Percentiles rank a stretch among this genome's conserved stretches.
These are phyloP conservation scores for Hevea brasiliensis DNA, from an alignment of 345 rosid species.

Conservation along the genomic window DNA sequence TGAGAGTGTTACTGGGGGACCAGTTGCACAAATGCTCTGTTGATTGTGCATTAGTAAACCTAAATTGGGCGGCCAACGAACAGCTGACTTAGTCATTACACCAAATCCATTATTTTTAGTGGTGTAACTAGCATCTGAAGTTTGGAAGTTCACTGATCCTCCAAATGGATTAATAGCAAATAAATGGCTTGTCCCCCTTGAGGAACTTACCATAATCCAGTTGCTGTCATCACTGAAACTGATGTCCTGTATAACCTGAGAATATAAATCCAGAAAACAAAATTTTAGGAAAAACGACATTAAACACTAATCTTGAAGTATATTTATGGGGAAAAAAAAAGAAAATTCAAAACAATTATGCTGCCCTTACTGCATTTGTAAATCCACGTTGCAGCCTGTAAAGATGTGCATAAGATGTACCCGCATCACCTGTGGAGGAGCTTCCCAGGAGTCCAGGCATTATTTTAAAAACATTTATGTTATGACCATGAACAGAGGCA, in stretches of 20 bases:
- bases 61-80: conserved; percentile 39
- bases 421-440: conserved; percentile 41
- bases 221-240: conserved; percentile 83
- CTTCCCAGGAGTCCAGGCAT: conserved; percentile 54
- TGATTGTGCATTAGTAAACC: conserved; percentile 36
- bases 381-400: conserved; percentile 93
- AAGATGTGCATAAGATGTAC: conserved; percentile 61
- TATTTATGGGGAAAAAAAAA: too few species aligned
- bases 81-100: conserved; percentile 35
- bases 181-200: conserved; percentile 91
- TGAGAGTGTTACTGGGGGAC: conserved; percentile 66
- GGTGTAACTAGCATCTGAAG: conserved; percentile 33
- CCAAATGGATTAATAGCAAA: conserved; percentile 72
- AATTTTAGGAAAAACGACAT: not conserved
- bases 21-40: conserved; percentile 41
- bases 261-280: conserved; percentile 17
- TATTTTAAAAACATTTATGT: conserved; percentile 79
- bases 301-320: not conserved
- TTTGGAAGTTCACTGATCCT: conserved; percentile 46
- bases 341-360: not conserved
- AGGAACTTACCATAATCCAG: conserved; percentile 89
- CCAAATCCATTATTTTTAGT: conserved; percentile 33
- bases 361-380: conserved; percentile 80
- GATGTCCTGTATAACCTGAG: conserved; percentile 91
- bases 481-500: conserved; percentile 92